phyloP scores from a whole-genome alignment of 1,284 basidiomycete species.

The Phlebopus sp. region DNA sequence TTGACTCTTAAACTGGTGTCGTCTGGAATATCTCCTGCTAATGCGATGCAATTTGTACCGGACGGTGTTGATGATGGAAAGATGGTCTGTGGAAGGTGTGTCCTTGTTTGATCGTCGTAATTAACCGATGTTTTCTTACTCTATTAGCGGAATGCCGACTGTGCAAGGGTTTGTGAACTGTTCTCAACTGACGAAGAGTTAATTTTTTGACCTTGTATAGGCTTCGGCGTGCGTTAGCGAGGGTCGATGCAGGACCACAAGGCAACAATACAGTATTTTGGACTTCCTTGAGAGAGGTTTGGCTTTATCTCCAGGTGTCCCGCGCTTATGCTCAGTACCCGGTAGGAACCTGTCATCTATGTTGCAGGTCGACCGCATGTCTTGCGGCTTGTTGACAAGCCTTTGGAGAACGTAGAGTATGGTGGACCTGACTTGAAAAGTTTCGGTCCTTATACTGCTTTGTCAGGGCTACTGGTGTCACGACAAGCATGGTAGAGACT shows the following conservation, averaged over 20 bases:
- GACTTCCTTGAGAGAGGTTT: constrained; percentile 88
- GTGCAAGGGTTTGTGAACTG: constrained; percentile 64
- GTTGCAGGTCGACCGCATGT: constrained; percentile 90
- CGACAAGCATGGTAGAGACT: constrained; percentile 86
- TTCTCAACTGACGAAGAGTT: neutral
- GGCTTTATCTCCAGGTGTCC: constrained; percentile 1
- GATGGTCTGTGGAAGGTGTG: constrained; percentile 82
- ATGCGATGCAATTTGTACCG: constrained; percentile 37
- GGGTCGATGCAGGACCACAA: constrained; percentile 76
- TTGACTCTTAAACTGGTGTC: constrained; percentile 51
- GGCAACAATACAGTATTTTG: constrained; percentile 78
- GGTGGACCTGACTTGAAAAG: constrained; percentile 24
- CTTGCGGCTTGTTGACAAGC: constrained; percentile 85
- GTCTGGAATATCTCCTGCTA: constrained; percentile 33
- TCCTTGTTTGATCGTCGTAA: constrained; percentile 3
- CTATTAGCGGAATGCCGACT: constrained; percentile 80
- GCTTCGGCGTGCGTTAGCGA: constrained; percentile 75
- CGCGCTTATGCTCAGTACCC: constrained; percentile 8
- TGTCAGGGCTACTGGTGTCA: constrained; percentile 87
- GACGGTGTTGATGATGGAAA: constrained; percentile 45
- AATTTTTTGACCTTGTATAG: constrained; percentile 40
- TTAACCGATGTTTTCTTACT: neutral
- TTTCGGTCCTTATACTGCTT: constrained; percentile 1
- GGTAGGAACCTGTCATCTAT: constrained; percentile 91
- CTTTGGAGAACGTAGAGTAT: constrained; percentile 91